These are phyloP conservation scores for Teratosphaeria pseudoeucalypti DNA, from an alignment of 2,329 filamentous ascomycete species.

Conservation along the genomic window DNA sequence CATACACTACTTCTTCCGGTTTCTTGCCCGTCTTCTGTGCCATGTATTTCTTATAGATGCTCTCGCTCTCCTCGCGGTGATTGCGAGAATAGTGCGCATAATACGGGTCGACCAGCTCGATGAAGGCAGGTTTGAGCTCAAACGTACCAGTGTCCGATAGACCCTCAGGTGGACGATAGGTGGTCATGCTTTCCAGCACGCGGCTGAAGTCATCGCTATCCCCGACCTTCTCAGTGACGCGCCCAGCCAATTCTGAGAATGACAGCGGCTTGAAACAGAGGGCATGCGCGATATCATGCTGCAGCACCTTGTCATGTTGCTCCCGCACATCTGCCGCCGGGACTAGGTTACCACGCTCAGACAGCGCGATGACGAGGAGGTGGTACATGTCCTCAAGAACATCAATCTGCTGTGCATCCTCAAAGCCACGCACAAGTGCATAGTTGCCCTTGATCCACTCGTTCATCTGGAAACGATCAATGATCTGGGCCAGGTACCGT, in stretches of 20 bases:
- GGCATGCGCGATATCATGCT: conserved; percentile 83
- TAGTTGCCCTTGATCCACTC: conserved; percentile 82
- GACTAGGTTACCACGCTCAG: conserved; percentile 73
- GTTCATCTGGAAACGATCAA: conserved; percentile 83
- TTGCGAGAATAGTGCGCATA: conserved; percentile 95
- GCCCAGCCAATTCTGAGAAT: conserved; percentile 80
- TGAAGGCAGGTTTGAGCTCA: conserved; percentile 74
- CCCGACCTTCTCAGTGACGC: conserved; percentile 78
- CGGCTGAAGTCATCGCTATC: conserved; percentile 82
- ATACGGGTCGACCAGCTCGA: conserved; percentile 88
- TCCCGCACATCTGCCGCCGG: conserved; percentile 57
- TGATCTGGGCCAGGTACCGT: conserved; percentile 71
- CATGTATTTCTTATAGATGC: conserved; percentile 75
- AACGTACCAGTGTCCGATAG: conserved; percentile 89
- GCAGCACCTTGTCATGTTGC: conserved; percentile 57
- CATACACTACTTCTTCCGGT: conserved; percentile 76
- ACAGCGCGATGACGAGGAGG: conserved; percentile 79
- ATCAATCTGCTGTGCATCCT: conserved; percentile 80
- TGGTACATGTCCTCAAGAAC: conserved; percentile 94
- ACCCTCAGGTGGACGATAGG: conserved; percentile 81
- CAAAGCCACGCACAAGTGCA: conserved; percentile 61
- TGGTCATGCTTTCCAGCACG: conserved; percentile 77
- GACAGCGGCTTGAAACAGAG: conserved; percentile 94
- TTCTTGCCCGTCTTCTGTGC: conserved; percentile 78
- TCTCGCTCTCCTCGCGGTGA: conserved; percentile 89